Conservation (phyloP, 169 alveolate genomes). For the Cyclospora cayetanensis region DNA sequence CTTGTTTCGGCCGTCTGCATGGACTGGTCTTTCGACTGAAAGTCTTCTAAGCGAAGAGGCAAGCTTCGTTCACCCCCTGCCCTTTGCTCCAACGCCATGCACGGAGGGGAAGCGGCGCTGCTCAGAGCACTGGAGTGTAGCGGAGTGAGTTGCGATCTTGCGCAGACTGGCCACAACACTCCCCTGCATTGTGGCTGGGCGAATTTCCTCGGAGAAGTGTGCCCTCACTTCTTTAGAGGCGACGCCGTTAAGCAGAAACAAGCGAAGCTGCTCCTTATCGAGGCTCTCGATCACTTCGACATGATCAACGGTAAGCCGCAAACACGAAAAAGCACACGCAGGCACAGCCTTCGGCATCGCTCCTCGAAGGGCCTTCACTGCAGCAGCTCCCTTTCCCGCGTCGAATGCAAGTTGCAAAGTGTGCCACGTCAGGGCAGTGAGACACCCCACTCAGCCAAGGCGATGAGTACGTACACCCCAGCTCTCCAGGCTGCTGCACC, state of each 20-base stretch:
- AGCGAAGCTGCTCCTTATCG: constrained; percentile 57
- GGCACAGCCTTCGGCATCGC: background rate
- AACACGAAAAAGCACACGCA: too few relatives aligned
- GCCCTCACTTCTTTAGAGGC: constrained; percentile 17
- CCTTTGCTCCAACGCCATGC: too few relatives aligned
- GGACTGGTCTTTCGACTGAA: background rate
- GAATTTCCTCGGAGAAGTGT: too few relatives aligned
- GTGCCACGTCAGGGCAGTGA: background rate
- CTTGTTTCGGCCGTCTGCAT: too few relatives aligned
- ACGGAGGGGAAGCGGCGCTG: too few relatives aligned
- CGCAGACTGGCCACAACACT: too few relatives aligned
- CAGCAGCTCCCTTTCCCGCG: background rate
- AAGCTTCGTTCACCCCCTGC: too few relatives aligned
- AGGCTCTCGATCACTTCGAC: constrained; percentile 70
- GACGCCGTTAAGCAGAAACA: constrained; percentile 28
- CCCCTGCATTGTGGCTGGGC: too few relatives aligned
- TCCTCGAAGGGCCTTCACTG: background rate
- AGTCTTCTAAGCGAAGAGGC: background rate
- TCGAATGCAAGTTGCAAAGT: background rate
- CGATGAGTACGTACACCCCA: background rate
- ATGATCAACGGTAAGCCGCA: constrained; percentile 37
- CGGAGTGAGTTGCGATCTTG: background rate
- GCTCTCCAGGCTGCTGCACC: background rate
- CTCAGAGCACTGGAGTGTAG: too few relatives aligned
- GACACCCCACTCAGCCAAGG: background rate